Conservation (phyloP, 441 rosid genomes). For the Melastoma candidum region DNA sequence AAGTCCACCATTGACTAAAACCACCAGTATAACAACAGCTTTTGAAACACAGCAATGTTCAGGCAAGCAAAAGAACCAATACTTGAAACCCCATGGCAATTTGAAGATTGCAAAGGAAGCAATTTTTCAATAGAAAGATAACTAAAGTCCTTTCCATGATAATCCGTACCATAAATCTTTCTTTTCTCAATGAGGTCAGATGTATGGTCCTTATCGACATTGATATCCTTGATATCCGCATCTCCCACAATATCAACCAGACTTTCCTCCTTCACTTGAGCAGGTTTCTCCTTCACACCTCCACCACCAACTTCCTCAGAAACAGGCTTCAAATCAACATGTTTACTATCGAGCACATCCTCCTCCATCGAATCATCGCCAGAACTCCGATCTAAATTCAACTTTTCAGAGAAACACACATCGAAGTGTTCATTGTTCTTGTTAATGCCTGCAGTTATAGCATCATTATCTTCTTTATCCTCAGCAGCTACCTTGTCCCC, state of each 20-base stretch:
- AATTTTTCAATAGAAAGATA: too few relatives aligned
- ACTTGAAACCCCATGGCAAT: too few relatives aligned
- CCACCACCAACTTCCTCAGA: constrained; percentile 42
- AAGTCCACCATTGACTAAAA: too few relatives aligned
- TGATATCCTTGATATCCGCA: constrained; percentile 29
- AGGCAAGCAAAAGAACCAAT: too few relatives aligned
- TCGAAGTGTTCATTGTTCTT: constrained; percentile 36
- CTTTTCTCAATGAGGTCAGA: constrained; percentile 57
- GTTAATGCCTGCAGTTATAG: constrained; percentile 54
- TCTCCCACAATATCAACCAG: constrained; percentile 38
- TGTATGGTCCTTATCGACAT: constrained; percentile 28
- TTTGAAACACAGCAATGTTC: too few relatives aligned
- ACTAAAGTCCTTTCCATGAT: background rate
- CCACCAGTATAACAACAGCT: too few relatives aligned
- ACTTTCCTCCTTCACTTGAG: constrained; percentile 35
- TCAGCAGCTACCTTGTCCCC: constrained; percentile 47
- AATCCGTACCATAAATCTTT: constrained; percentile 62
- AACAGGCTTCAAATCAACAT: constrained; percentile 50
- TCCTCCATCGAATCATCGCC: constrained; percentile 98
- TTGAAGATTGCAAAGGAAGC: too few relatives aligned
- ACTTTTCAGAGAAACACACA: background rate
- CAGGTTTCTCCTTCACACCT: constrained; percentile 34
- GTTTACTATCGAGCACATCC: constrained; percentile 75
- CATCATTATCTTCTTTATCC: constrained; percentile 45
- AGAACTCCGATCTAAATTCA: constrained; percentile 48